Base-by-base conservation (phyloP, 108 stramenopile species). In the Cyclotella kingstonii region DNA sequence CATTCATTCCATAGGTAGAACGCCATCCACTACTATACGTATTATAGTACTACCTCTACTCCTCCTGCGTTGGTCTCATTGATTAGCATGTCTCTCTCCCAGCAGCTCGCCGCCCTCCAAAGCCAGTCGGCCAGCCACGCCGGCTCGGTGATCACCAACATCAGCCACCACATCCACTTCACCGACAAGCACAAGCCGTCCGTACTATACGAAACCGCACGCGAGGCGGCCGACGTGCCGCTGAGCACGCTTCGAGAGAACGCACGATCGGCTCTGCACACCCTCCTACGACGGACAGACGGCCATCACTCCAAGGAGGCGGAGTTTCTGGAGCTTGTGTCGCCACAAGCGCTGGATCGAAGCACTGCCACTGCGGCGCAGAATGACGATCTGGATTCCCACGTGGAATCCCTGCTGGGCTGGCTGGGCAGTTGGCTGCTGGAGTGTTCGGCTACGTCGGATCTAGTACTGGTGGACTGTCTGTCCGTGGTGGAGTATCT, bases 151-250 rank as follows among this genome's bases (percentile, higher is more conserved):
- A 40, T 88, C 28, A 38, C 58, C 33, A 80, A 82, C 58, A 81
- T 78, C 30, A 70, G 69, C 25, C 53, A 83, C 18, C 70, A 77
- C 27, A 86, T 86, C 10, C 85, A 89, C 47, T 43, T 63, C 29
- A 44, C 31, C 30, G 53, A 53, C 22, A 81, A 66, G 53, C 17
- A 60, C 12, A 81, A 80, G 52, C 69, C 89, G 28, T 76, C 77
- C 26, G 62, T 93, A 5, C 25, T 93, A 29, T 73, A 80, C 70
- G 86, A 78, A 17, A 81, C 82, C 53, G 81, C 91, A 19, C 58
- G 73, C 34, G 73, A 46, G 29, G 91, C 91, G 12, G 69, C 73
- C 23, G 66, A 85, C 25, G 83, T 90, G 11, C 80, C 83, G 2
- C 38, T 84, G 36, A 61, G 54, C 18, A 80, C 76, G 4, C n/a